Base-by-base conservation (phyloP, 768 basidiomycete genomes). In the Nevesoporus exiguus region DNA sequence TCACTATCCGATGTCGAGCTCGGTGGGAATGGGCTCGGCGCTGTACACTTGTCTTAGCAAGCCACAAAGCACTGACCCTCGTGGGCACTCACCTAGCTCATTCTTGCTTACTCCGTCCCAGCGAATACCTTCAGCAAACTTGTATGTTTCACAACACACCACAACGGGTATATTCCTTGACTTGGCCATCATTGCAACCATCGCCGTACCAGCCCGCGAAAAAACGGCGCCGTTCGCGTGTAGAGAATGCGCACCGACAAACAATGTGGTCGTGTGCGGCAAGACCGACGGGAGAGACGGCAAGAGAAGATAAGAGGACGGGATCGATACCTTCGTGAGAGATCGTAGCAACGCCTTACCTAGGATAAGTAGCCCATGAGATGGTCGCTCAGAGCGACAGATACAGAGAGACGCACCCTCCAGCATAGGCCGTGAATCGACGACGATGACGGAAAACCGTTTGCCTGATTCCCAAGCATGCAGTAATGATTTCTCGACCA, bases 91-190 rank as follows among this genome's bases (percentile, higher is more conserved):
- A 91, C 96, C 97, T 37, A 98, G 76, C 72, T 99, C 97, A 64
- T 99, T 99, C 71, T 91, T 93, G 41, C 90, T 93, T 61, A 99
- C 94, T 19, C 89, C 89, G 69, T 99, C 97, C 51, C 98, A 76
- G 70, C 90, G 86, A 27, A 98, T 87, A 31, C 84, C 84, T 62
- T 98, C 96, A 17, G 90, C 90, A 64, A 95, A 98, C 71, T 99
- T 99, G 76, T 98, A 98, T 5, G 97, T 99, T 73, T 98, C 97
- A 63, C 95, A 97, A 59, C 94, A 98, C 24, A 97, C 93, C 33
- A 99, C 83, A 7, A 98, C 94, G 5, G 97, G 96, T 0, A 98
- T 88, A 22, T 85, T 86, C 63, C 88, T 82, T 44, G 84, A 83
- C 70, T 91, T 92, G 1, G 93, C 91, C 79, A 98, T 85, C 95